Evolutionary conservation across 805 yeast genomes (phyloP), one percentile per base, ranked within the genome.

Genomic region (Lipomyces chichibuensis): DNA sequence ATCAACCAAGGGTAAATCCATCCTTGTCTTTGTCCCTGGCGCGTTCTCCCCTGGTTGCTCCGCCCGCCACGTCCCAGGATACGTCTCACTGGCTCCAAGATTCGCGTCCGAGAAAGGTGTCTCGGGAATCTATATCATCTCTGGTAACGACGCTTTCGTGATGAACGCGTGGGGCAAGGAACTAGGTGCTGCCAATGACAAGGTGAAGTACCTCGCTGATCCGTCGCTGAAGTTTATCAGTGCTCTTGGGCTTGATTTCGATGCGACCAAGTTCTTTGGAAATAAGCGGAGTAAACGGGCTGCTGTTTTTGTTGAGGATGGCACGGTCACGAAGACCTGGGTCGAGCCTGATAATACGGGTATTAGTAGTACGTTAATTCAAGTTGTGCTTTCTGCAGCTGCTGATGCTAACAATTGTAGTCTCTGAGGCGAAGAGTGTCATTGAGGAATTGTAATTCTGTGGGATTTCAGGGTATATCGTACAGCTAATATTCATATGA

Each of bases 71-170:
- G 84, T 90, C 59, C 95, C 96, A 1, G 92, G 90, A n/a, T 91
- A 84, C 77, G 74, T 91, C 74, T 79, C 80, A 66, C 77, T 83
- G 57, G 77, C 84, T 66, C 75, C 81, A 6, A 81, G 83, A 43
- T 85, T 92, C 74, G 13, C 39, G n/a, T 80, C 84, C 68, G 82
- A 81, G 35, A 88, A 89, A 78, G 97, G 97, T n/a, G 82, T 85
- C 78, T 73, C 79, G 32, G 79, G 85, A 57, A 77, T 92, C 61
- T 86, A 83, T 73, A 85, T 92, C 55, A 85, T 92, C 46, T 83
- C 95, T 23, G 97, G 91, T 59, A 92, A 92, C 78, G 97, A 92
- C 76, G 84, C 95, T 2, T 92, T 92, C 77, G 97, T 92, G 60
- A 85, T 88, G 75, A 84, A 85, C 73, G 93, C 95, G 0, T 92